A percentile compares a stretch with the other conserved stretches of the same genome.
Evolutionary conservation across 2,329 filamentous ascomycete genomes (phyloP).

Genomic region (Diaporthe sp.): DNA sequence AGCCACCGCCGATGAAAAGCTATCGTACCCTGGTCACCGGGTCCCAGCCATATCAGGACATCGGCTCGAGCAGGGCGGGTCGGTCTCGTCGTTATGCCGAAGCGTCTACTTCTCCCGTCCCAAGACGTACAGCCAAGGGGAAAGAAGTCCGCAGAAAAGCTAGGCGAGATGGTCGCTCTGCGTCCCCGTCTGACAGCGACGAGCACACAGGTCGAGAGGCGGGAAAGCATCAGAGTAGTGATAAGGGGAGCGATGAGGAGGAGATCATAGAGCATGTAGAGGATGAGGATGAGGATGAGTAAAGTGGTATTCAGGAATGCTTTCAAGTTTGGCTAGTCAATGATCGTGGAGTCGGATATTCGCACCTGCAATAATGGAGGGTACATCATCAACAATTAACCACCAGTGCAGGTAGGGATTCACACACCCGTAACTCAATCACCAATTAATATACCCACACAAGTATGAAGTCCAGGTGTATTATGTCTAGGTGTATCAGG

Average conservation of each 20-base stretch:
- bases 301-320: neutral
- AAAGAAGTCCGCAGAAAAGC: neutral
- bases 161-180: neutral
- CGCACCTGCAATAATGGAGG: too few relatives aligned
- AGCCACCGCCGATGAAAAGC: neutral
- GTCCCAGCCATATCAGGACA: neutral
- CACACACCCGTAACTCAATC: too few relatives aligned
- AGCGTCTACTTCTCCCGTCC: neutral
- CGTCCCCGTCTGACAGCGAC: neutral
- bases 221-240: neutral
- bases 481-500: too few relatives aligned
- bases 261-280: neutral
- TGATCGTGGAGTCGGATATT: too few relatives aligned
- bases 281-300: constrained; percentile 5
- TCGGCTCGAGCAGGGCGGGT: neutral
- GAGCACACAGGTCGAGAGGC: neutral
- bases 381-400: too few relatives aligned
- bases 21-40: neutral
- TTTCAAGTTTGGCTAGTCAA: too few relatives aligned
- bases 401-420: too few relatives aligned
- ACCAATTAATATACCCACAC: too few relatives aligned
- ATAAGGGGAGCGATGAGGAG: neutral
- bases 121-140: neutral
- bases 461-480: too few relatives aligned
- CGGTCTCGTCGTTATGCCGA: neutral